Percentiles rank a stretch among this genome's conserved stretches.
phyloP scores from a whole-genome alignment of 495 filamentous ascomycete species.

The Hyphodiscus hymeniophilus region DNA sequence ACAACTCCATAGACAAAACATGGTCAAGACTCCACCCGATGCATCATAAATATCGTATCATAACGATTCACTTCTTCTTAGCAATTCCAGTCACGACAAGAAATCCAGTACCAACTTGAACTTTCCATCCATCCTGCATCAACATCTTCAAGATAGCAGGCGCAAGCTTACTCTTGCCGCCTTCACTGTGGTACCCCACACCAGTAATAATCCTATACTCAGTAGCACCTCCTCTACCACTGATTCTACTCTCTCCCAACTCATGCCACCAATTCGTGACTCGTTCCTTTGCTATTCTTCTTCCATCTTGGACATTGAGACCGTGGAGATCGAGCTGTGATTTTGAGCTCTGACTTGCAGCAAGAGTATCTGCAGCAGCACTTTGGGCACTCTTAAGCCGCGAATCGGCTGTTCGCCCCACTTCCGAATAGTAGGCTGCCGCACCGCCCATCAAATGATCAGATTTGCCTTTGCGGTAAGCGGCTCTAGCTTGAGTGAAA shows the following conservation, averaged over 20 bases:
- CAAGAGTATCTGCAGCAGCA: constrained; percentile 48
- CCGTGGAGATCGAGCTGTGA: constrained; percentile 69
- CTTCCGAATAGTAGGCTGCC: constrained; percentile 55
- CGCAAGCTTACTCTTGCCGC: constrained; percentile 64
- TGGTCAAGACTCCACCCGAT: too few relatives aligned
- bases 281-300: constrained; percentile 60
- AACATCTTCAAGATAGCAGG: constrained; percentile 76
- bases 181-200: constrained; percentile 66
- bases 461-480: constrained; percentile 56
- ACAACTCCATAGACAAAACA: too few relatives aligned
- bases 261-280: constrained; percentile 74
- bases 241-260: constrained; percentile 42
- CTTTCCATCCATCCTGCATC: constrained; percentile 71
- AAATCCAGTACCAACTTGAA: constrained; percentile 58
- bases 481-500: constrained; percentile 49
- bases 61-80: constrained; percentile 3
- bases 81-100: constrained; percentile 53
- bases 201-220: constrained; percentile 73
- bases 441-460: constrained; percentile 58
- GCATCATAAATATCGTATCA: too few relatives aligned
- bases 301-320: constrained; percentile 67
- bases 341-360: constrained; percentile 34
- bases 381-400: constrained; percentile 35
- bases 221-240: constrained; percentile 33
- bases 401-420: constrained; percentile 44